A percentile compares a stretch with the other conserved stretches of the same genome.
These are phyloP conservation scores for Colletotrichum tropicale DNA, from an alignment of 2,329 filamentous ascomycete species.

Conservation along the genomic window DNA sequence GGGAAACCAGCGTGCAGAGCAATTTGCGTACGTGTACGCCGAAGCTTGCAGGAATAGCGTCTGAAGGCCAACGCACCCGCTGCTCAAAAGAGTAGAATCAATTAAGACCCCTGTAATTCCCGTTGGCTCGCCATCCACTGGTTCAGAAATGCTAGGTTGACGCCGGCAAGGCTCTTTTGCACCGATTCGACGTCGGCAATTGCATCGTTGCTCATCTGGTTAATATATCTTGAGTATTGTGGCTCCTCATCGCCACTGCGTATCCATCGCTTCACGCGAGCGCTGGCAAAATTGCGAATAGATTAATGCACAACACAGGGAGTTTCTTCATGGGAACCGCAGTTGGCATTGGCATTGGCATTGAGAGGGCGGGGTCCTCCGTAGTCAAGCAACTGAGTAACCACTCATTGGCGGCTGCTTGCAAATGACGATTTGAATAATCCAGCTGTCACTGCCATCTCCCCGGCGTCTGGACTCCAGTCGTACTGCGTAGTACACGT, in stretches of 20 bases:
- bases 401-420: too few species aligned
- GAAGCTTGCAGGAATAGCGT: not conserved
- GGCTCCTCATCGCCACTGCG: not conserved
- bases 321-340: not conserved
- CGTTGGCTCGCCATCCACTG: not conserved
- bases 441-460: too few species aligned
- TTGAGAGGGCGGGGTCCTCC: too few species aligned
- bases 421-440: too few species aligned
- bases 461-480: not conserved
- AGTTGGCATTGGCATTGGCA: too few species aligned
- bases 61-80: not conserved
- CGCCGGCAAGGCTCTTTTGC: not conserved
- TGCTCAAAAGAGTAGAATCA: not conserved
- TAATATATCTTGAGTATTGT: not conserved
- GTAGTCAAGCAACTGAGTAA: too few species aligned
- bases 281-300: not conserved
- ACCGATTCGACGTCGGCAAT: not conserved
- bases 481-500: too few species aligned
- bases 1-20: not conserved
- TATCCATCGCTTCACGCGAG: not conserved
- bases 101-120: slow-evolving; percentile 1
- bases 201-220: not conserved
- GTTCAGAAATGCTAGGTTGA: not conserved
- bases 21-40: not conserved
- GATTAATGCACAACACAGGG: not conserved